Percentiles rank a stretch among this genome's conserved stretches.
Conservation (phyloP, 2,329 filamentous ascomycete species). For the Drechslerella stenobrocha region DNA sequence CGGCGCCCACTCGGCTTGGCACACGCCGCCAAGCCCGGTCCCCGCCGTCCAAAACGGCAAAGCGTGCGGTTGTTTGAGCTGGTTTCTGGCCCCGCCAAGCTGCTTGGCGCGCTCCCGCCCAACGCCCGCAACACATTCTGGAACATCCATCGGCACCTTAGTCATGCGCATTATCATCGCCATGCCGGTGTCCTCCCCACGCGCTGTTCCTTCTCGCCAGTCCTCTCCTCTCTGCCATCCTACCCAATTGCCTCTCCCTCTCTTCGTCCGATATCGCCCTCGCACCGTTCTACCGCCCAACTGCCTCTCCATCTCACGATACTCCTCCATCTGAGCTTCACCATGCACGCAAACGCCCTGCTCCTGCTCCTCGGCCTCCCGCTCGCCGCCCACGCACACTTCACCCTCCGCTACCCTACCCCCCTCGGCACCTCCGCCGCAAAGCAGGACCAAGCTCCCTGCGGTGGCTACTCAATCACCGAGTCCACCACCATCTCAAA, state of each 20-base stretch:
- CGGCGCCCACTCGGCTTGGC: too few species aligned
- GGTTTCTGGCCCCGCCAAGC: neutral
- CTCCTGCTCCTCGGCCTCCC: conserved; percentile 22
- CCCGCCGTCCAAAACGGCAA: neutral
- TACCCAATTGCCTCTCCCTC: too few species aligned
- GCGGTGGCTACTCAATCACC: conserved; percentile 61
- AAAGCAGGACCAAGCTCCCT: conserved; percentile 59
- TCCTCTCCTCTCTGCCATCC: too few species aligned
- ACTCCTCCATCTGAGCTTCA: too few species aligned
- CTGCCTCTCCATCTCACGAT: neutral
- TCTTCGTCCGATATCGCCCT: too few species aligned
- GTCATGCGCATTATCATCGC: too few species aligned
- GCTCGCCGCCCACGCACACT: conserved; percentile 59
- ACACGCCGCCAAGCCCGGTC: neutral
- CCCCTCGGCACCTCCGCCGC: conserved; percentile 61
- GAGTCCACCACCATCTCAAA: conserved; percentile 56
- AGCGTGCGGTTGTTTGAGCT: neutral
- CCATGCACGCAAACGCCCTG: conserved; percentile 22
- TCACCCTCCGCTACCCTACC: conserved; percentile 60
- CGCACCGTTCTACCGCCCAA: neutral
- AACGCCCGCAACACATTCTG: neutral
- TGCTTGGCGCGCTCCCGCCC: neutral
- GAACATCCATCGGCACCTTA: too few species aligned
- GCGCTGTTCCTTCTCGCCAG: too few species aligned
- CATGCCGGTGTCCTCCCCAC: too few species aligned